Evolutionary conservation across 2,329 filamentous ascomycete genomes (phyloP).

Genomic region (Xylaria sp.): DNA sequence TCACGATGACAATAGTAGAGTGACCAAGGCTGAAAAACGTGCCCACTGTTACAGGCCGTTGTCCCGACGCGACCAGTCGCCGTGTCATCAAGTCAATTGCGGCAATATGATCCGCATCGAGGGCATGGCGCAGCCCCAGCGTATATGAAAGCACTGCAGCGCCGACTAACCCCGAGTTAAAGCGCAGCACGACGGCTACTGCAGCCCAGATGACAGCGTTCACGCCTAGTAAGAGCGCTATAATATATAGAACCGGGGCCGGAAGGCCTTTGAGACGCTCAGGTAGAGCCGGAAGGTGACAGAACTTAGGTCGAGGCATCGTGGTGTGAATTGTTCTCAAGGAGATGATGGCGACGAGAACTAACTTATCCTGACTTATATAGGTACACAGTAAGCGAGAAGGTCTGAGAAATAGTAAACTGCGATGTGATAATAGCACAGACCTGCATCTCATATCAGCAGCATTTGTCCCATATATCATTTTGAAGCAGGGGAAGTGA

Average conservation of each 20-base stretch:
- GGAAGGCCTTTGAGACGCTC: conserved; percentile 46
- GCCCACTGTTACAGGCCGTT: conserved; percentile 88
- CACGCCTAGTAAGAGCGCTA: conserved; percentile 59
- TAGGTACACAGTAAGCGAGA: neutral
- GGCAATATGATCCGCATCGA: conserved; percentile 89
- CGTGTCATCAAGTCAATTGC: conserved; percentile 97
- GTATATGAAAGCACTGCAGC: conserved; percentile 88
- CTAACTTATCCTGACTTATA: neutral
- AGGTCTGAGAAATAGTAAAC: neutral
- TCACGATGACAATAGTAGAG: conserved; percentile 90
- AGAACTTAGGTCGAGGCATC: conserved; percentile 23
- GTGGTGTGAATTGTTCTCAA: neutral
- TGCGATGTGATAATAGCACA: neutral
- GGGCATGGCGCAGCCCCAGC: conserved; percentile 89
- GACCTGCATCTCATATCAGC: neutral
- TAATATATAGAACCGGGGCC: conserved; percentile 56
- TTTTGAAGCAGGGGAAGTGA: neutral
- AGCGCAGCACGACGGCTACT: conserved; percentile 63
- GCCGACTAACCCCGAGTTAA: conserved; percentile 72
- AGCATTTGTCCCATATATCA: neutral
- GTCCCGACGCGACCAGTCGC: conserved; percentile 84
- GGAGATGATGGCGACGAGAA: neutral
- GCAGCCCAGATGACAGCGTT: conserved; percentile 67
- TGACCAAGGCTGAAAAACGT: conserved; percentile 95
- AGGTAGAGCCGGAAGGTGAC: conserved; percentile 31